A percentile compares a stretch with the other conserved stretches of the same genome.
Evolutionary conservation across 805 yeast genomes (phyloP).

Genomic region (Candida schatavii): DNA sequence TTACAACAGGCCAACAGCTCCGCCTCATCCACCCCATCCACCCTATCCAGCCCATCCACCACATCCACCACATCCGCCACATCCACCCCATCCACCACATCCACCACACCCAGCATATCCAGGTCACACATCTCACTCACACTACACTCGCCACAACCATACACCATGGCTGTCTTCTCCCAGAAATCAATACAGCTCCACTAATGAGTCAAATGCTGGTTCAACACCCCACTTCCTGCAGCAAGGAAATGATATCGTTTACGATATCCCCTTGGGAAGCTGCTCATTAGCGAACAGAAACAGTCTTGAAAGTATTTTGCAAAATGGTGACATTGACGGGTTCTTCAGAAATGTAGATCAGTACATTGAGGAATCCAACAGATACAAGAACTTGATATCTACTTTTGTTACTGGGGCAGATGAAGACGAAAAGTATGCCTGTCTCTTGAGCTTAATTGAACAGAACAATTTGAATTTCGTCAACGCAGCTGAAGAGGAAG

Average conservation of each 20-base stretch:
- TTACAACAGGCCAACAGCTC: too few species aligned
- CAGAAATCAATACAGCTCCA: too few species aligned
- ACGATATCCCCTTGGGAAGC: constrained; percentile 25
- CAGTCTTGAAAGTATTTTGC: constrained; percentile 16
- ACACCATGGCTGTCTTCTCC: too few species aligned
- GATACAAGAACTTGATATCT: constrained; percentile 19
- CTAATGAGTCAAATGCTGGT: background rate
- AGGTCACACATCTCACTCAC: too few species aligned
- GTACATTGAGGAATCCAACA: constrained; percentile 20
- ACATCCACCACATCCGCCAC: too few species aligned
- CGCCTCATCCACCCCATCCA: too few species aligned
- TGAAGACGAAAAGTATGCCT: constrained; percentile 21
- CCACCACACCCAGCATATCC: too few species aligned
- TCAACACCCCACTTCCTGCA: background rate
- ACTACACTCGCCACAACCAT: too few species aligned
- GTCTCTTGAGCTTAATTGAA: constrained; percentile 21
- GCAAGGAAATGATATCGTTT: constrained; percentile 13
- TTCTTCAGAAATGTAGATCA: constrained; percentile 17
- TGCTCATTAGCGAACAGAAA: constrained; percentile 14
- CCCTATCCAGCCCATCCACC: too few species aligned
- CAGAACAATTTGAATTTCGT: background rate
- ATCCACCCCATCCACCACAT: too few species aligned
- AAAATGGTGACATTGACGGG: constrained; percentile 13
- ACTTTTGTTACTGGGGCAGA: constrained; percentile 12
- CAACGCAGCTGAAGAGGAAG: background rate